These are phyloP conservation scores for Naematelia aurantialba DNA, from an alignment of 768 basidiomycete genomes.

Conservation along the genomic window DNA sequence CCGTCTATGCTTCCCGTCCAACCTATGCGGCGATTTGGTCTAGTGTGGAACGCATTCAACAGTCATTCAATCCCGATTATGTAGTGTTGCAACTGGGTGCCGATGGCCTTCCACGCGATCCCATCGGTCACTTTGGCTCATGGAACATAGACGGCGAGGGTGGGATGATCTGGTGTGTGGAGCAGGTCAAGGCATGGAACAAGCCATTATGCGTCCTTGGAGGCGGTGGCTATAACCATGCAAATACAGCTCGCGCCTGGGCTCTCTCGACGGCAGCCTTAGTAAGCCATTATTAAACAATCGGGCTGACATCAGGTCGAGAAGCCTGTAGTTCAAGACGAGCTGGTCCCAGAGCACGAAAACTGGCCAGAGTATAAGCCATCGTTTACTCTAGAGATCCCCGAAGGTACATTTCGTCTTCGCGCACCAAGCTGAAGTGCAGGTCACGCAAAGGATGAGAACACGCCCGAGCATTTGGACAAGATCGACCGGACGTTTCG, in stretches of 20 bases:
- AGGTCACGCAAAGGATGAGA: conserved; percentile 72
- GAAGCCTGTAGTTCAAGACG: conserved; percentile 59
- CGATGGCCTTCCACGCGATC: conserved; percentile 82
- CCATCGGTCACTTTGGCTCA: conserved; percentile 67
- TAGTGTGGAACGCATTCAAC: conserved; percentile 60
- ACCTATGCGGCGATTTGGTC: conserved; percentile 68
- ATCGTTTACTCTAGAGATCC: conserved; percentile 74
- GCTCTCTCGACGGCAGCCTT: conserved; percentile 71
- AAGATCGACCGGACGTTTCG: conserved; percentile 19
- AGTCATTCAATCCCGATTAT: conserved; percentile 69
- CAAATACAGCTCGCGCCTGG: conserved; percentile 86
- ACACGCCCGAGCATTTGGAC: conserved; percentile 58
- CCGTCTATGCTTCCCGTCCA: conserved; percentile 62
- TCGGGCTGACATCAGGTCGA: conserved; percentile 55
- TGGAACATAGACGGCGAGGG: conserved; percentile 58
- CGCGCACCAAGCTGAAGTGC: conserved; percentile 20
- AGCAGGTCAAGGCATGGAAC: conserved; percentile 30
- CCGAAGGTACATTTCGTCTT: conserved; percentile 40
- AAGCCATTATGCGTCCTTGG: conserved; percentile 39
- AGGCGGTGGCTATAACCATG: conserved; percentile 73
- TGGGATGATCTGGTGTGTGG: conserved; percentile 61
- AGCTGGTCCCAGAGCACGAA: conserved; percentile 70
- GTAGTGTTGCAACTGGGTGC: conserved; percentile 80
- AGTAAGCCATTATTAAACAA: conserved; percentile 54
- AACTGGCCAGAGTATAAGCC: conserved; percentile 72